Base-by-base conservation (phyloP, 139 green algal species). In the Closterium sp. region DNA sequence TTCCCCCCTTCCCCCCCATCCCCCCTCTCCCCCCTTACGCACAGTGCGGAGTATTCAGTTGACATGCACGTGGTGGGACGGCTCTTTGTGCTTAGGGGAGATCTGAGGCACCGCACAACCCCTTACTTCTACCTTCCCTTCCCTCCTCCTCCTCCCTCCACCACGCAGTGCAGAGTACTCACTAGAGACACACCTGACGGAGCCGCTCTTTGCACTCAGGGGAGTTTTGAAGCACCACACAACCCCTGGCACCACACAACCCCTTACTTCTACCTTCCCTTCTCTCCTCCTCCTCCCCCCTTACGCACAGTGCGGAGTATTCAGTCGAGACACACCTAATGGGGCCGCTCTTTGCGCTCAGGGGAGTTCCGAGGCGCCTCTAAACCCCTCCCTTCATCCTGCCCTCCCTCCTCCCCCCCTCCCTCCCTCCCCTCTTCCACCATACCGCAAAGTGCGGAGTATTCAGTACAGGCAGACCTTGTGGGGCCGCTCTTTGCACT, bases 81-180 rank as follows among this genome's bases (percentile, higher is more conserved):
- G 86, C 32, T 85, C 32, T 24, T 91, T 10, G 1, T 21, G 9
- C 38, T 38, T 4, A 70, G 32, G 32, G 32, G 3, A 38, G 3
- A 17, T 31, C 11, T 2, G 31, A 28, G 19, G 34, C n/a, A 4
- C 5, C 22, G 9, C 38, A 45, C 2, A 89, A 38, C 32, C 32
- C 3, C 3, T 3, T 3, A 7, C 32, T 3, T 3, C 32, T 3
- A 2, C 3, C 21, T 4, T 1, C 19, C 70, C 19, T 5, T 2
- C 19, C 32, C 32, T 22, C 9, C 84, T 89, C 1, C 29, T 38
- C 85, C 32, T 2, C 90, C 0, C 70, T 3, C 85, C 32, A 84
- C 86, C 28, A 6, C 91, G 31, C 91, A 94, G 92, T 28, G 92
- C 92, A 9, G 90, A 93, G 89, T 94, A 94, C 62, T 70, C 70